Evolutionary conservation across 2,329 filamentous ascomycete species (phyloP).

Genomic region (Colletotrichum camelliae): DNA sequence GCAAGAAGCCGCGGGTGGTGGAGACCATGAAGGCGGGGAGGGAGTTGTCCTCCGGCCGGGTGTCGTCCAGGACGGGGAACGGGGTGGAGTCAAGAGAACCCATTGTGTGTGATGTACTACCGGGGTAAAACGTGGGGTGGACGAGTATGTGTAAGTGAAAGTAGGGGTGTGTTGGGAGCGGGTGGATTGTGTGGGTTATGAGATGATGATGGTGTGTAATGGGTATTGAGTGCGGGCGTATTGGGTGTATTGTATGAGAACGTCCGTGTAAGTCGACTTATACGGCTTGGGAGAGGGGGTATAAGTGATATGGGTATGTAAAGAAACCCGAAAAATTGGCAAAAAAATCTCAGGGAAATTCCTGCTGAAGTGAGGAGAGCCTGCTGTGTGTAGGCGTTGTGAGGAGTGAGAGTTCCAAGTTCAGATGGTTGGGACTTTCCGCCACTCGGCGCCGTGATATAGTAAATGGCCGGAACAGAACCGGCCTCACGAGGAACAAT

Average conservation of each 20-base stretch:
- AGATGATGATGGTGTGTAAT: not conserved
- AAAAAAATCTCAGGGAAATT: not conserved
- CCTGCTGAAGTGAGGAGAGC: not conserved
- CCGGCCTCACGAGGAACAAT: not conserved
- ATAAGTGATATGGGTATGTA: constrained; percentile 6
- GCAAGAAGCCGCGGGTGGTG: constrained; percentile 76
- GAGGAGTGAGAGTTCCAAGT: constrained; percentile 17
- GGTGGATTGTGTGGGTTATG: constrained; percentile 10
- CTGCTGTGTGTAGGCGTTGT: constrained; percentile 11
- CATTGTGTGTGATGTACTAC: constrained; percentile 33
- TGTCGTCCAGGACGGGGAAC: constrained; percentile 69
- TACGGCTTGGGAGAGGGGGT: not conserved
- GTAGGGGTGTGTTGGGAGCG: not conserved
- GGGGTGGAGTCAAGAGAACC: constrained; percentile 41
- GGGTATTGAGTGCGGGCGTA: not conserved
- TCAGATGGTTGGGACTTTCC: constrained; percentile 1
- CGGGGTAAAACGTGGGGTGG: not conserved
- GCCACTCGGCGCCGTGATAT: constrained; percentile 44
- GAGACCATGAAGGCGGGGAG: constrained; percentile 82
- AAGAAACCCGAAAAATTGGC: constrained; percentile 1
- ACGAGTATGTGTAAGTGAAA: not conserved
- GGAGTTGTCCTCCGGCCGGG: constrained; percentile 64
- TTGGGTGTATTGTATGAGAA: not conserved
- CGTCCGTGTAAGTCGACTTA: constrained; percentile 5
- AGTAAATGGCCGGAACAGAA: constrained; percentile 50